Base-by-base conservation (phyloP, 192 early-diverging fungal genomes). In the Coemansia sp. region DNA sequence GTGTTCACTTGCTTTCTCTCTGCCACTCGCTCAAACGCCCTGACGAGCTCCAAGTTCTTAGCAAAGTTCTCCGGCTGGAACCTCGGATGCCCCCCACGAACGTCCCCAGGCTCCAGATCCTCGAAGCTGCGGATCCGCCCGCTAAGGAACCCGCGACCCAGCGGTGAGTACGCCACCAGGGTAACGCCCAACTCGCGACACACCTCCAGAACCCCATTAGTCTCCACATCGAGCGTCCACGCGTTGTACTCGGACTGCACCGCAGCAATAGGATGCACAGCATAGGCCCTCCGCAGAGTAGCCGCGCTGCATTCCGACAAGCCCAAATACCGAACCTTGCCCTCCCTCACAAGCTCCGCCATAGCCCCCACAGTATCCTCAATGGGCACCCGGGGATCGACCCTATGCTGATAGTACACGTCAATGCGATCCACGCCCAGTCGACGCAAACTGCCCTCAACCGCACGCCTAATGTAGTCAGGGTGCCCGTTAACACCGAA, bases 161-260 rank as follows among this genome's bases (percentile, higher is more conserved):
- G 61, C 2, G 89, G 90, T 8, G 89, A 88, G 58, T 91, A 88
- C 1, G 93, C 89, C 24, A 95, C 77, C 5, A 90, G 67, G n/a
- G 83, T 88, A 45, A 94, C 78, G 38, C 88, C 88, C 3, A 92
- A 83, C 65, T 91, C 88, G 56, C 88, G 84, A 65, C 90, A 92
- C 24, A 86, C 69, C 24, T 86, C 82, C 31, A 91, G 83, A 23
- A 92, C 62, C 1, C 87, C 90, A 40, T 89, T 85, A 7, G 69
- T 84, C 72, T 90, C 87, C 10, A 89, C 86, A 35, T 86, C 76
- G 8, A 78, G 70, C 8, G 86, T 76, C 80, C 90, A 85, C 5
- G 88, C 79, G 46, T 81, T 79, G 62, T 79, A 79, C 45, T 79
- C 68, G 6, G 67, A 57, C 45, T 84, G 70, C 20, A 83, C 71